Percentiles rank a stretch among this genome's conserved stretches.
Evolutionary conservation across 108 stramenopile genomes (phyloP).

Genomic region (Nannochloropsis salina): DNA sequence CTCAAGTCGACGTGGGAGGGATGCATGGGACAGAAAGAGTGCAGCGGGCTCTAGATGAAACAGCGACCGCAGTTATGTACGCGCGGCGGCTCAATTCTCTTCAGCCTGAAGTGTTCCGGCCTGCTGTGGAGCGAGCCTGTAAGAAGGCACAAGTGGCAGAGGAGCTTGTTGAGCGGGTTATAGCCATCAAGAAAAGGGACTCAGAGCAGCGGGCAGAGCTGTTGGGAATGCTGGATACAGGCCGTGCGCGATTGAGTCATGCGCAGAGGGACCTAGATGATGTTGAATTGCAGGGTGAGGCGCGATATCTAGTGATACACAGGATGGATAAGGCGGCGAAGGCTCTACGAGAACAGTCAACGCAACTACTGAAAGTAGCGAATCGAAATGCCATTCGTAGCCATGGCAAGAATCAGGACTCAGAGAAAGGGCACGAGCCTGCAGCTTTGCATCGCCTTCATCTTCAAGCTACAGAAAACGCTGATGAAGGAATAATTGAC

Average conservation of each 20-base stretch:
- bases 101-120: neutral
- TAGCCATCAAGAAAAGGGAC: slow-evolving; percentile 22
- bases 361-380: neutral
- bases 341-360: neutral
- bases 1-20: neutral
- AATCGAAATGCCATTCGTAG: neutral
- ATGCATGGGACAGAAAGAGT: neutral
- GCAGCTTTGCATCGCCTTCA: neutral
- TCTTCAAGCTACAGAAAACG: neutral
- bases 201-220: slow-evolving; percentile 26
- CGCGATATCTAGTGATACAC: neutral
- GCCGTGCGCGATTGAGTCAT: neutral
- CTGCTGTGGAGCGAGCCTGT: neutral
- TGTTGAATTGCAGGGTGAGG: neutral
- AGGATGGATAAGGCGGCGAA: neutral
- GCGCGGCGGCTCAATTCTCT: neutral
- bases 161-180: neutral
- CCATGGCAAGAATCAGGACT: neutral
- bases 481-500: neutral
- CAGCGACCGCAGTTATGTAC: neutral
- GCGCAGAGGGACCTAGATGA: neutral
- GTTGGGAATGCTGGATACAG: slow-evolving; percentile 17
- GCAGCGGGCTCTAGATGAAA: neutral
- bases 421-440: neutral
- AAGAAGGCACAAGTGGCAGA: neutral